These are phyloP conservation scores for Pterothamnion heteromorphum DNA, from an alignment of 31 red algal species.

Conservation along the genomic window DNA sequence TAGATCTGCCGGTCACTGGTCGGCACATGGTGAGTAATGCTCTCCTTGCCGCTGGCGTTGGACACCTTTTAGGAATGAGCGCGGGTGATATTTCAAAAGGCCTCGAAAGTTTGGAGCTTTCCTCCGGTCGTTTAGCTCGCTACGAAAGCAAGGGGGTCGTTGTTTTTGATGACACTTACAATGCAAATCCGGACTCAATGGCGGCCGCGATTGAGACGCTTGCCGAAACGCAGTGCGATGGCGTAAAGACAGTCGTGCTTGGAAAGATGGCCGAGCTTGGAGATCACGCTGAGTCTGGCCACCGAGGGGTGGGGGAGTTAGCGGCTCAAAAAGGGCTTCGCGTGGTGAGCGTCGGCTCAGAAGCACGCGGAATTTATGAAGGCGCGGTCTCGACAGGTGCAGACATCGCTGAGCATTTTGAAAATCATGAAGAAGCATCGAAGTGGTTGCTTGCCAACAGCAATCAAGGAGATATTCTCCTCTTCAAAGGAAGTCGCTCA, in stretches of 20 bases:
- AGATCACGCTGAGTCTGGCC: neutral
- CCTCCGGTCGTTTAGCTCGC: neutral
- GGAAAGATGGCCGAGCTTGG: slow-evolving; percentile 32
- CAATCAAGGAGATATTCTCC: neutral
- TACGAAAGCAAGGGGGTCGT: neutral
- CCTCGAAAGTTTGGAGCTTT: neutral
- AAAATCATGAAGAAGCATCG: neutral
- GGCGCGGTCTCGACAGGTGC: neutral
- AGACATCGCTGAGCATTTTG: slow-evolving; percentile 10
- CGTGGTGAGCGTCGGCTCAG: neutral
- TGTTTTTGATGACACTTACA: slow-evolving; percentile 39
- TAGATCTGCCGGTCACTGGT: neutral
- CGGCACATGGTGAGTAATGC: slow-evolving; percentile 14
- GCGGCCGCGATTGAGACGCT: slow-evolving; percentile 1
- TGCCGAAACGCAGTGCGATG: neutral
- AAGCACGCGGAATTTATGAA: neutral
- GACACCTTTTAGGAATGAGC: neutral
- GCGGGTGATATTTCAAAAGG: neutral
- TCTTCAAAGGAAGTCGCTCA: slow-evolving; percentile 34
- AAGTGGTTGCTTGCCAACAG: neutral
- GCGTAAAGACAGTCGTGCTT: neutral
- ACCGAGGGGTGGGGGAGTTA: neutral
- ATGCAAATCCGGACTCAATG: slow-evolving; percentile 43
- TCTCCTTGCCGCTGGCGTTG: neutral
- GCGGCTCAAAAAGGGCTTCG: neutral